phyloP scores from a whole-genome alignment of 805 yeast genomes.

The Pachysolen tannophilus region DNA sequence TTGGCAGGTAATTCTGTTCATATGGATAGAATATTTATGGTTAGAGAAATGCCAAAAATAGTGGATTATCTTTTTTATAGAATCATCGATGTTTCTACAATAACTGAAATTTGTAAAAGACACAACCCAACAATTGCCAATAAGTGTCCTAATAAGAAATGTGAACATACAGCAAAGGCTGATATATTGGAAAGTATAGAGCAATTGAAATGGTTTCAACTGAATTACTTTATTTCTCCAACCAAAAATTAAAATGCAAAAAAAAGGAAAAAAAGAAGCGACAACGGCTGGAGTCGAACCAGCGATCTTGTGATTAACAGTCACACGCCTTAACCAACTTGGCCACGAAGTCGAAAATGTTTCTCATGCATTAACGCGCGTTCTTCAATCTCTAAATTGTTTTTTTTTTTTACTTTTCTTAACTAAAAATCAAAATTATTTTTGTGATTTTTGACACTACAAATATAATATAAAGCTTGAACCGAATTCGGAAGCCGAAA shows the following conservation, averaged over 20 bases:
- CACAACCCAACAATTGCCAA: conserved; percentile 60
- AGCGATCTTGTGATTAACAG: conserved; percentile 15
- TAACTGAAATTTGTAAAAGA: conserved; percentile 73
- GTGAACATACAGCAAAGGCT: conserved; percentile 77
- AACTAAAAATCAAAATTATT: no score
- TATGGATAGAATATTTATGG: conserved; percentile 81
- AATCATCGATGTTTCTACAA: conserved; percentile 80
- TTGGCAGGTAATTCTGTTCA: conserved; percentile 91
- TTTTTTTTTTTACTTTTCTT: no score
- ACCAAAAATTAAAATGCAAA: no score
- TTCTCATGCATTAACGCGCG: no score
- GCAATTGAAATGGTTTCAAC: conserved; percentile 72
- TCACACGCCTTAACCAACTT: conserved; percentile 15
- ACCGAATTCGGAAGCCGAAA: no score
- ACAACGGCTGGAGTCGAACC: conserved; percentile 15
- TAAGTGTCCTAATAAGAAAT: conserved; percentile 52
- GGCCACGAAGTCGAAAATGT: conserved; percentile 14
- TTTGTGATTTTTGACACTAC: no score
- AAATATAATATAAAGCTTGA: no score
- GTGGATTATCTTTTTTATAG: conserved; percentile 61
- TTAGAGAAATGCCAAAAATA: conserved; percentile 74
- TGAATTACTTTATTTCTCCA: conserved; percentile 43
- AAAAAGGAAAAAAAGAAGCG: conserved; percentile 8
- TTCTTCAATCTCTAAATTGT: no score
- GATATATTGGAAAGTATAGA: conserved; percentile 87